These are phyloP conservation scores for Physcomitrium patens DNA, from an alignment of 225 moss, liverwort and hornwort genomes.

Conservation along the genomic window DNA sequence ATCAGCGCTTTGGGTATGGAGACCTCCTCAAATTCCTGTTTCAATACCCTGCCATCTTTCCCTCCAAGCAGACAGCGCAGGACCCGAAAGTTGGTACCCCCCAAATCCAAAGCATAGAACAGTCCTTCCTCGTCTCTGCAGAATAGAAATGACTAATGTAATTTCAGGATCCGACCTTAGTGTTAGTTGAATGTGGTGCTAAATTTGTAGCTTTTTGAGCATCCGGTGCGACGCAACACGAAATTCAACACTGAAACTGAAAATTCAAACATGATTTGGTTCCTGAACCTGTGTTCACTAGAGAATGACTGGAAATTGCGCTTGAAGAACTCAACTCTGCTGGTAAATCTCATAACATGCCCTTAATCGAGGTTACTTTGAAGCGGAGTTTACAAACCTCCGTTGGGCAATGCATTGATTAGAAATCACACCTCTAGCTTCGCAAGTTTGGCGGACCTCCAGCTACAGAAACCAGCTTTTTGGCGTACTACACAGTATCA, in stretches of 20 bases:
- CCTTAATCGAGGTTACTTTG: slow-evolving; percentile 26
- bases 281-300: neutral
- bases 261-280: no score
- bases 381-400: neutral
- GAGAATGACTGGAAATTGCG: neutral
- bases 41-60: slow-evolving; percentile 70
- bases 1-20: slow-evolving; percentile 79
- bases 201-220: slow-evolving; percentile 9
- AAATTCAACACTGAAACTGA: neutral
- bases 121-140: slow-evolving; percentile 83
- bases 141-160: slow-evolving; percentile 17
- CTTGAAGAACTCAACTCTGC: neutral
- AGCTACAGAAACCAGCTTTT: no score
- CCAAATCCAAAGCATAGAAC: slow-evolving; percentile 89
- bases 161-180: slow-evolving; percentile 2
- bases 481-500: slow-evolving; percentile 6
- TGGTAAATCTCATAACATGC: neutral
- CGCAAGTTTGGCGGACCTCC: neutral
- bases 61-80: slow-evolving; percentile 85
- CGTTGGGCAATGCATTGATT: neutral
- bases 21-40: slow-evolving; percentile 92
- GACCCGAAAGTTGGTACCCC: slow-evolving; percentile 93
- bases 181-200: neutral
- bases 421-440: slow-evolving; percentile 8
- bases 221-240: no score